Evolutionary conservation across 306 rosid species (phyloP).

Genomic region (Dalbergia cochinchinensis): DNA sequence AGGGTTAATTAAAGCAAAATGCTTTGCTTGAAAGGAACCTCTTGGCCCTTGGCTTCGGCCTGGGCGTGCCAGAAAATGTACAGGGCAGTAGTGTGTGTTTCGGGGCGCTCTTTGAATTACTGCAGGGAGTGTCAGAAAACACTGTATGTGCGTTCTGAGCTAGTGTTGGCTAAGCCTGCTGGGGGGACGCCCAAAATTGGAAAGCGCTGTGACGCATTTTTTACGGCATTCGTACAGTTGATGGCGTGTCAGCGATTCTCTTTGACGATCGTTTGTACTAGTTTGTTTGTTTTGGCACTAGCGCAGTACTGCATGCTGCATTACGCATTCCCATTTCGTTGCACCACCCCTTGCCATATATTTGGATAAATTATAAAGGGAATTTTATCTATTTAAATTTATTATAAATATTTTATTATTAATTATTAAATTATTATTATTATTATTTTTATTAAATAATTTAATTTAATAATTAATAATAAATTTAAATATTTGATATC

Average conservation of each 20-base stretch:
- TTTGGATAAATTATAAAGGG: too few relatives aligned
- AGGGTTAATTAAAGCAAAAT: constrained; percentile 38
- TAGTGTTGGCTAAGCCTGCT: constrained; percentile 5
- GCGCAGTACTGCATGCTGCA: background rate
- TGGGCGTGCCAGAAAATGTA: constrained; percentile 13
- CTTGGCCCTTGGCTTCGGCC: background rate
- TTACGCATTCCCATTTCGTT: constrained; percentile 8
- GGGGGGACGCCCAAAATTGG: background rate
- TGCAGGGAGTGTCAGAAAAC: constrained; percentile 33
- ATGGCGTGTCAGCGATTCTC: constrained; percentile 32
- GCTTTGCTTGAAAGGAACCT: constrained; percentile 64
- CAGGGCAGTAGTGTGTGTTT: constrained; percentile 6
- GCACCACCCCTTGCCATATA: too few relatives aligned
- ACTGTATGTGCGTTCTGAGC: constrained; percentile 25
- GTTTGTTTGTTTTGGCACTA: background rate
- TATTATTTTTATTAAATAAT: too few relatives aligned
- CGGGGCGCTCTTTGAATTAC: constrained; percentile 19
- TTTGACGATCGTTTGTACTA: background rate
- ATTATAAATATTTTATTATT: too few relatives aligned
- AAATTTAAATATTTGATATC: too few relatives aligned
- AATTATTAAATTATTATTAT: too few relatives aligned
- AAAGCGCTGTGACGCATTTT: constrained; percentile 63
- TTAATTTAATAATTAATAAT: too few relatives aligned
- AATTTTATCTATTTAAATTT: too few relatives aligned
- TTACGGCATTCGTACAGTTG: constrained; percentile 56